Evolutionary conservation across 2,329 filamentous ascomycete species (phyloP), one percentile per base, ranked within the genome.

Genomic region (Ilyonectria robusta): DNA sequence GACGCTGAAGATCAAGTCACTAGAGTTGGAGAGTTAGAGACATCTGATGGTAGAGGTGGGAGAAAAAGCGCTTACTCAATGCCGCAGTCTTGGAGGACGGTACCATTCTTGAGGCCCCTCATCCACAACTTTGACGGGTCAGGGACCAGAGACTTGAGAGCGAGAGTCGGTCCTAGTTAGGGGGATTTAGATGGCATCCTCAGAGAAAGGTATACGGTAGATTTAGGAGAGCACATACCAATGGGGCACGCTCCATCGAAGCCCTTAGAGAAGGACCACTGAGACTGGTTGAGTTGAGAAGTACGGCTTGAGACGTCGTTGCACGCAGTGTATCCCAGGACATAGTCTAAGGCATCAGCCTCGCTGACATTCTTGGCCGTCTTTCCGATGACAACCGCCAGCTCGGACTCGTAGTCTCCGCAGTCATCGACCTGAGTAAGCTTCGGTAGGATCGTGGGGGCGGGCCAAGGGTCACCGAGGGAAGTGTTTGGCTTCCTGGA

Each of bases 131-230:
- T 82, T 71, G 90, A 86, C 1, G 89, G 88, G 72, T 91, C 86
- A n/a, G 80, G 79, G 66, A 91, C 86, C 51, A 91, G 57, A 3
- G 81, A 81, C 54, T 82, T 82, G 62, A 87, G 87, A 5, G 91
- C 91, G 69, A 94, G 91, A 1, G 89, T 91, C 1, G 92, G 92
- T 0, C 92, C 92, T 75, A 87, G 19, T 11, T 13, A 4, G 21
- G 1, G 6, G 1, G 13, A 8, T 15, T 75, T 62, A 68, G 59
- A 31, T 37, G 4, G 19, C 13, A 19, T n/a, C 33, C 3, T 11
- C 6, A 8, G 2, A 42, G 4, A 6, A 31, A 10, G 2, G 5
- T 4, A 26, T 23, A 6, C 1, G 33, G 62, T 9, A 2, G 1
- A 10, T 6, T n/a, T 15, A 11, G 9, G 10, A 29, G 21, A 15